A percentile compares a stretch with the other conserved stretches of the same genome.
phyloP scores from a whole-genome alignment of 2,329 filamentous ascomycete genomes.

The Hymenoscyphus repandus region DNA sequence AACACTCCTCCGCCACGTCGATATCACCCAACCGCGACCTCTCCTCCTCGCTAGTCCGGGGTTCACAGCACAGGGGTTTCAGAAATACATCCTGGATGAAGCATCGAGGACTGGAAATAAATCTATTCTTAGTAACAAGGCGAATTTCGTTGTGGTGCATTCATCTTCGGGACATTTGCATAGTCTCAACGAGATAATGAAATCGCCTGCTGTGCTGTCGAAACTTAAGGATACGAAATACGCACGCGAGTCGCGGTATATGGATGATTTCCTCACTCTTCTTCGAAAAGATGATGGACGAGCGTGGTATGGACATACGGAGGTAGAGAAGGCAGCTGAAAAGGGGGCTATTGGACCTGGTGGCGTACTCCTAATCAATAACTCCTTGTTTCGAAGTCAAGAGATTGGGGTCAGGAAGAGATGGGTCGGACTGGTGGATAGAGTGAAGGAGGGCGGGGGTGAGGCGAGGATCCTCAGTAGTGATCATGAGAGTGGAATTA shows the following conservation, averaged over 20 bases:
- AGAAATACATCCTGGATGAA: constrained; percentile 66
- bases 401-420: constrained; percentile 70
- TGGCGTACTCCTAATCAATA: constrained; percentile 79
- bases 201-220: constrained; percentile 69
- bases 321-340: constrained; percentile 76
- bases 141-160: constrained; percentile 69
- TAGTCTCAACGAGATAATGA: constrained; percentile 79
- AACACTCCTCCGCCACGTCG: constrained; percentile 71
- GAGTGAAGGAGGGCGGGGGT: constrained; percentile 79
- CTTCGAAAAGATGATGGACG: constrained; percentile 80
- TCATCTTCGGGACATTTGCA: constrained; percentile 82
- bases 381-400: constrained; percentile 79
- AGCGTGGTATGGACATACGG: constrained; percentile 82
- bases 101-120: constrained; percentile 59
- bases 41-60: constrained; percentile 84
- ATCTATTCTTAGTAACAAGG: constrained; percentile 56
- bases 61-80: constrained; percentile 78
- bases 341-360: constrained; percentile 86
- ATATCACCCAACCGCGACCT: constrained; percentile 65
- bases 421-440: constrained; percentile 83
- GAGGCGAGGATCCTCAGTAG: constrained; percentile 87
- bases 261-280: constrained; percentile 77
- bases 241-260: constrained; percentile 71
- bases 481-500: constrained; percentile 87
- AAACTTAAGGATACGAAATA: constrained; percentile 86